Conservation (phyloP, 2,329 filamentous ascomycete species). For the Colletotrichum nymphaeae region DNA sequence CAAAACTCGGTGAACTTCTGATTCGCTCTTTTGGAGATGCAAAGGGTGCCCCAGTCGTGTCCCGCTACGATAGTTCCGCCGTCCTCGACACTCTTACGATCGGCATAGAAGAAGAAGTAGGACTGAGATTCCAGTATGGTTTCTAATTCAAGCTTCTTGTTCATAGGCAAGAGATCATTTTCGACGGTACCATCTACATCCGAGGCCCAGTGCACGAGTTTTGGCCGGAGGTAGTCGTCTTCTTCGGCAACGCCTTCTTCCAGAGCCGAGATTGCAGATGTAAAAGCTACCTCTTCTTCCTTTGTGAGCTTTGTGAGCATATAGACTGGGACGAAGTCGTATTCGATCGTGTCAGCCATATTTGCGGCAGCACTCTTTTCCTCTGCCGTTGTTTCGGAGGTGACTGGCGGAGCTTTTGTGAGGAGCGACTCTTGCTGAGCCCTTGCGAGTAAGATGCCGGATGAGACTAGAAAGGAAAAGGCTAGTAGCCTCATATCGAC, state of each 20-base stretch:
- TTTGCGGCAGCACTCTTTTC: not conserved
- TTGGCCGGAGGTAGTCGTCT: not conserved
- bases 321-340: not conserved
- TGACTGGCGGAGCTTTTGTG: not conserved
- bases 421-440: not conserved
- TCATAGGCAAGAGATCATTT: not conserved
- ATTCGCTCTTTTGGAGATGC: not conserved
- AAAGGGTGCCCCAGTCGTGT: not conserved
- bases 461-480: not conserved
- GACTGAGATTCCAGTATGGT: rapidly evolving
- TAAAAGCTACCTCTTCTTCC: not conserved
- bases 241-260: not conserved
- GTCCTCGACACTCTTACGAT: conserved; percentile 5
- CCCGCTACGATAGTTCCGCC: not conserved
- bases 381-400: not conserved
- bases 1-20: not conserved
- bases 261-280: not conserved
- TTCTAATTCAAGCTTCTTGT: not conserved
- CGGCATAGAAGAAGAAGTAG: not conserved
- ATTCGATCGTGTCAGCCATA: not conserved
- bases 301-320: not conserved
- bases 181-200: not conserved
- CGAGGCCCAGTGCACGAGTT: not conserved
- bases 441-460: not conserved
- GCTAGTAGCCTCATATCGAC: not conserved